Percentiles rank a stretch among this genome's conserved stretches.
phyloP scores from a whole-genome alignment of 2,329 filamentous ascomycete species.

The Stemphylium lycopersici region DNA sequence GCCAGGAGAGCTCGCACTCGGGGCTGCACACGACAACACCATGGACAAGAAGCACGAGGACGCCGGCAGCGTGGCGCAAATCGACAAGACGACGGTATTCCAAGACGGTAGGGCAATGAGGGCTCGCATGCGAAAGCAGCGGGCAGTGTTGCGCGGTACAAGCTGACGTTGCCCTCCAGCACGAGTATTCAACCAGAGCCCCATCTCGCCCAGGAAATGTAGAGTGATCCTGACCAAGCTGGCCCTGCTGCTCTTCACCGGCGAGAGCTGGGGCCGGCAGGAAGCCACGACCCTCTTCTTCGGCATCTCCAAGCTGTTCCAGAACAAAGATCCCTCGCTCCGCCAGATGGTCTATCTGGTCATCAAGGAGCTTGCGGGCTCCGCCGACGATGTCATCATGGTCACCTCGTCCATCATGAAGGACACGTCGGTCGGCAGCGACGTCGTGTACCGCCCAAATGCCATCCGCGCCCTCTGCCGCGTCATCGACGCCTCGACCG shows the following conservation, averaged over 20 bases:
- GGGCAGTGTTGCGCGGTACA: slow-evolving; percentile 1
- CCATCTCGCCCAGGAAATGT: slow-evolving; percentile 96
- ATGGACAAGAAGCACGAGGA: slow-evolving; percentile 97
- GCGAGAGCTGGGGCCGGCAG: slow-evolving; percentile 94
- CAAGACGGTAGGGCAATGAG: slow-evolving; percentile 79
- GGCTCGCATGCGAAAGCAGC: slow-evolving; percentile 2
- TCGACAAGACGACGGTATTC: slow-evolving; percentile 96
- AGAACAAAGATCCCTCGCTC: slow-evolving; percentile 97
- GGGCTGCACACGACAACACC: slow-evolving; percentile 27
- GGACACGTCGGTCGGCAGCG: slow-evolving; percentile 93
- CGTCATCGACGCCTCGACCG: slow-evolving; percentile 93
- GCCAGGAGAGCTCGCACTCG: slow-evolving; percentile 29
- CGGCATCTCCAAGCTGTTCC: slow-evolving; percentile 96
- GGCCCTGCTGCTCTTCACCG: slow-evolving; percentile 92
- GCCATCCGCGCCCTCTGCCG: slow-evolving; percentile 94
- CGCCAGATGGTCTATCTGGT: slow-evolving; percentile 99
- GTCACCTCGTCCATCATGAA: slow-evolving; percentile 99
- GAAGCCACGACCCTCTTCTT: slow-evolving; percentile 99
- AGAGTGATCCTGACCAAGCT: slow-evolving; percentile 94
- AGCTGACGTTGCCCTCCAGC: slow-evolving; percentile 61
- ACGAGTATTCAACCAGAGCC: slow-evolving; percentile 96
- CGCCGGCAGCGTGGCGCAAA: slow-evolving; percentile 92
- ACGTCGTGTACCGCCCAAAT: slow-evolving; percentile 83
- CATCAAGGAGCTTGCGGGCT: slow-evolving; percentile 95
- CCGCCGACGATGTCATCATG: slow-evolving; percentile 99